Evolutionary conservation across 495 filamentous ascomycete genomes (phyloP), one percentile per base, ranked within the genome.

Genomic region (Collariella sp.): DNA sequence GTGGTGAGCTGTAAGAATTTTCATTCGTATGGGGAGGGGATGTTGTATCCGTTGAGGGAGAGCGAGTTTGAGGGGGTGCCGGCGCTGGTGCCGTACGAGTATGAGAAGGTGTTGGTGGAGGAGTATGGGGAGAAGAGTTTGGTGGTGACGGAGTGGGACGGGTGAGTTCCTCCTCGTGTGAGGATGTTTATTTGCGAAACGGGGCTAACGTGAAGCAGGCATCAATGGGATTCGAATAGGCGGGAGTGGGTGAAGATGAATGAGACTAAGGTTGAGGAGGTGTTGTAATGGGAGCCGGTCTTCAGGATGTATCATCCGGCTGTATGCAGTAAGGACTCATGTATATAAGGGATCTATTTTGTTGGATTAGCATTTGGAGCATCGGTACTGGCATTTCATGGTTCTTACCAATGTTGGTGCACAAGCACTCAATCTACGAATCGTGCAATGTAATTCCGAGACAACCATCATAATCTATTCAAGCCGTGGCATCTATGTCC

Each of bases 1-100:
- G 68, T 86, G n/a, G 87, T 83, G 83, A 81, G 79, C 60, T 91
- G 88, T 66, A 93, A 93, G 75, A 90, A 93, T 59, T 78, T 77
- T 62, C 89, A 95, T 66, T 71, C 73, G 11, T 95, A 93, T 33
- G 47, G 75, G 67, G 79, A 79, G 40, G 72, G 72, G 31, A 83
- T 94, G 58, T 79, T 96, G 33, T 95, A 83, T 67, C 89, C 91
- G 5, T 65, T 95, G 58, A 76, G 88, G 16, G 81, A 85, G 43
- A 88, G 83, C 52, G 72, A 77, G 55, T 95, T 91, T 60, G 90
- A 95, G 70, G 86, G 79, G 46, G 76, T 84, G 19, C 76, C 79
- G 12, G 89, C 88, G 13, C 80, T 80, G 62, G 78, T 95, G 46
- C 90, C 90, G 7, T 91, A 80, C 60, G 77, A 78, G 24, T 94